phyloP scores from a whole-genome alignment of 1,284 basidiomycete species.

The Cutaneotrichosporon sp. region DNA sequence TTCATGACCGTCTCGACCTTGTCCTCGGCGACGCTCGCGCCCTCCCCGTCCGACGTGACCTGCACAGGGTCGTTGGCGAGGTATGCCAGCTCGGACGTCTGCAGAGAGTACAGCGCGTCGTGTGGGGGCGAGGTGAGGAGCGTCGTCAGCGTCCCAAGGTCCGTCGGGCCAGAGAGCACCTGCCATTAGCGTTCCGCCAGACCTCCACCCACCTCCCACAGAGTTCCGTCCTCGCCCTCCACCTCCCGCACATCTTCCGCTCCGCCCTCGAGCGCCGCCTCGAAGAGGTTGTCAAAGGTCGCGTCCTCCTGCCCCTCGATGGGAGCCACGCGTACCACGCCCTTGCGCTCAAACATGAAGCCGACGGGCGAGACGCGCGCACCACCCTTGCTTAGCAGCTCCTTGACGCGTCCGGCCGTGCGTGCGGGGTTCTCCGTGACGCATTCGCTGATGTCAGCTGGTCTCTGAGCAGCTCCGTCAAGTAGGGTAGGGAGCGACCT shows the following conservation, averaged over 20 bases:
- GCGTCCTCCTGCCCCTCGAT: slow-evolving; percentile 30
- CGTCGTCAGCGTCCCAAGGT: slow-evolving; percentile 33
- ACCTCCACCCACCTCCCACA: slow-evolving; percentile 37
- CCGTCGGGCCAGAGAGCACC: slow-evolving; percentile 38
- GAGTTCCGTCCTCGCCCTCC: slow-evolving; percentile 31
- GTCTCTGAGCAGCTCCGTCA: no score
- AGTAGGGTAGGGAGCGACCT: not conserved
- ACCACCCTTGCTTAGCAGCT: slow-evolving; percentile 64
- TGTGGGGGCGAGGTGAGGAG: slow-evolving; percentile 28
- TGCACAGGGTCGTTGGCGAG: slow-evolving; percentile 39
- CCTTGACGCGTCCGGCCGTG: slow-evolving; percentile 66
- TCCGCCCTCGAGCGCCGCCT: slow-evolving; percentile 51
- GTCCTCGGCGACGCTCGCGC: slow-evolving; percentile 31
- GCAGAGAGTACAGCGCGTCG: slow-evolving; percentile 27
- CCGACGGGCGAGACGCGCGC: slow-evolving; percentile 70
- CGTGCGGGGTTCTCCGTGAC: slow-evolving; percentile 72
- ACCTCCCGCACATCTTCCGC: slow-evolving; percentile 57
- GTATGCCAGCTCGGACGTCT: slow-evolving; percentile 42
- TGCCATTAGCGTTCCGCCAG: slow-evolving; percentile 17
- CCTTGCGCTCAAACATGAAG: slow-evolving; percentile 74
- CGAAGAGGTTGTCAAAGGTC: slow-evolving; percentile 50
- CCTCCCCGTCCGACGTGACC: slow-evolving; percentile 31
- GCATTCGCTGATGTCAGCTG: slow-evolving; percentile 63
- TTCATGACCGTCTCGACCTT: slow-evolving; percentile 34
- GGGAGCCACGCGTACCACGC: slow-evolving; percentile 63